Percentiles rank a stretch among this genome's conserved stretches.
Conservation (phyloP, 768 basidiomycete genomes). For the Termitomyces eurrhizus region DNA sequence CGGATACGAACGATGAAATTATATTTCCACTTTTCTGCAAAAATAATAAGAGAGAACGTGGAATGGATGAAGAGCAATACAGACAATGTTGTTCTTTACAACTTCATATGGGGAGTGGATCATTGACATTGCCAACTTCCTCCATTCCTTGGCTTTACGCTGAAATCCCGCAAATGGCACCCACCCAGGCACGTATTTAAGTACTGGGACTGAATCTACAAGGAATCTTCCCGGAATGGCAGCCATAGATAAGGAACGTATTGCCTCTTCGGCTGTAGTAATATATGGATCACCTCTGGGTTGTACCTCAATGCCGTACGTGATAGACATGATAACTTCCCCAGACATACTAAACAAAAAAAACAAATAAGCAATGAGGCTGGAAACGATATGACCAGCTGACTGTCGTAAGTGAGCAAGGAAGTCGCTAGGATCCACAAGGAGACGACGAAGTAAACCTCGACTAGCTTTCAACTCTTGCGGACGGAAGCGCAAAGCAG, state of each 20-base stretch:
- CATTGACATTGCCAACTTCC: neutral
- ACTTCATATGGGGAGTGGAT: neutral
- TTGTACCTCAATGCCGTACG: slow-evolving; percentile 29
- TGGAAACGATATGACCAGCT: slow-evolving; percentile 2
- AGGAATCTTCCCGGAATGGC: slow-evolving; percentile 27
- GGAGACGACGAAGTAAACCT: slow-evolving; percentile 23
- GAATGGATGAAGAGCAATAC: neutral
- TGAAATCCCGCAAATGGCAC: neutral
- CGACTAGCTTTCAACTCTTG: slow-evolving; percentile 24
- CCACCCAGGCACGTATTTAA: slow-evolving; percentile 30
- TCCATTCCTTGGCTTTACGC: neutral
- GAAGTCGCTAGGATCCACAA: slow-evolving; percentile 12
- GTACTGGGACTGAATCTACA: slow-evolving; percentile 26
- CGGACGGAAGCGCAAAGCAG: slow-evolving; percentile 22
- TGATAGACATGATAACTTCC: slow-evolving; percentile 26
- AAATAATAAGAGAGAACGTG: neutral
- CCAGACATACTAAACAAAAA: slow-evolving; percentile 14
- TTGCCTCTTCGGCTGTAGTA: slow-evolving; percentile 24
- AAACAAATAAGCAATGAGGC: neutral
- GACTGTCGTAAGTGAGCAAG: slow-evolving; percentile 23
- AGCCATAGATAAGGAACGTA: slow-evolving; percentile 24
- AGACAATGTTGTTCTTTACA: neutral
- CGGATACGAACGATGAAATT: neutral
- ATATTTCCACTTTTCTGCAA: neutral
- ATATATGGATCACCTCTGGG: slow-evolving; percentile 32